Evolutionary conservation across 2,329 filamentous ascomycete genomes (phyloP), one percentile per base, ranked within the genome.

Genomic region (Furcasterigmium sp.): DNA sequence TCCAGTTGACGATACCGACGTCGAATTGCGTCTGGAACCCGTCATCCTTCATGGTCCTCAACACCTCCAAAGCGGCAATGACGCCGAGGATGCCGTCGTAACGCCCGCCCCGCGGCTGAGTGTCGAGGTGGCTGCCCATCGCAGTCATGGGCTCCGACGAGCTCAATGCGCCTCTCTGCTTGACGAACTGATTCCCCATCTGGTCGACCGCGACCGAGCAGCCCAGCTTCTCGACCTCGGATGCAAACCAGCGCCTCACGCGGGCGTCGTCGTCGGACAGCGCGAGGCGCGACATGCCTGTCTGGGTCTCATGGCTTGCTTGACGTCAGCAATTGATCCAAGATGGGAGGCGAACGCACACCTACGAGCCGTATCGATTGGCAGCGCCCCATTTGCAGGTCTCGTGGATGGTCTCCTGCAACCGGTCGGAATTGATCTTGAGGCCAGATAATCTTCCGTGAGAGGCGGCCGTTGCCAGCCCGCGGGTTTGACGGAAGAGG

Each of bases 171-270:
- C 87, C 86, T 3, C 80, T 76, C 3, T 83, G 75, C 4, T 87
- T 70, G 1, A 86, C 85, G 57, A 91, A 93, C 47, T 85, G 85
- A 52, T 91, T 93, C 17, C 87, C 87, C 78, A 91, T 90, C 20
- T 78, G 69, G 57, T 93, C 87, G 2, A 88, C 62, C 0, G 75
- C 82, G 8, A 86, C 71, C 3, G 72, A 70, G 59, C 87, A 91
- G 9, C 82, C 84, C 0, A 90, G 65, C 0, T 65, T 67, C 53
- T 77, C 64, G 2, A 78, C 80, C 0, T 79, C 82, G 15, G 80
- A 60, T 1, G 82, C 73, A 50, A 93, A 90, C 87, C 87, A 93
- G 58, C 87, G 79, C 30, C 87, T 78, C 11, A 76, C 85, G 53
- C 76, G 63, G 56, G 83, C 86, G 58, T 91, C 87, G 2, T 79